Percentiles rank a stretch among this genome's conserved stretches.
Conservation (phyloP, 2,329 filamentous ascomycete genomes). For the Sphaceloma murrayae region DNA sequence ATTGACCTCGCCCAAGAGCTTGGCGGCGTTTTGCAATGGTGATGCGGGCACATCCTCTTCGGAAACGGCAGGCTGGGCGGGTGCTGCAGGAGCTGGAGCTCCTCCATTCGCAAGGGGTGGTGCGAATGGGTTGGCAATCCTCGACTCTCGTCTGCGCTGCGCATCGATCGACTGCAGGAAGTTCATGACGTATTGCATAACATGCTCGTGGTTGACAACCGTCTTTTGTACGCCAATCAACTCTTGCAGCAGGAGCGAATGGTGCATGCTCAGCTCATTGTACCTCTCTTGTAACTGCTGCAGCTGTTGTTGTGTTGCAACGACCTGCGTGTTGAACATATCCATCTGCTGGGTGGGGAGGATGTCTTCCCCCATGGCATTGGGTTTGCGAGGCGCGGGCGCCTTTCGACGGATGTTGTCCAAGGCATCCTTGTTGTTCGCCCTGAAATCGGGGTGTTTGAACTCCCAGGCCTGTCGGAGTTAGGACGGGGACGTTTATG, state of each 20-base stretch:
- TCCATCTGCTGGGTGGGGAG: constrained; percentile 81
- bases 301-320: constrained; percentile 85
- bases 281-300: constrained; percentile 79
- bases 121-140: constrained; percentile 34
- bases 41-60: constrained; percentile 57
- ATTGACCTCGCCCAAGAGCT: constrained; percentile 55
- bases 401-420: constrained; percentile 96
- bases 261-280: constrained; percentile 61
- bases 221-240: constrained; percentile 58
- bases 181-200: constrained; percentile 62
- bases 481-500: constrained; percentile 26
- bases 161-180: constrained; percentile 57
- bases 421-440: constrained; percentile 89
- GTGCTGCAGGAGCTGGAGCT: constrained; percentile 30
- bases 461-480: constrained; percentile 80
- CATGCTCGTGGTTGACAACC: constrained; percentile 60
- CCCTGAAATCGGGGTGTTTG: constrained; percentile 91
- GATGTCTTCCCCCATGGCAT: constrained; percentile 57
- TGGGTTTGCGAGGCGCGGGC: constrained; percentile 72
- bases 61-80: constrained; percentile 33
- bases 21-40: constrained; percentile 57
- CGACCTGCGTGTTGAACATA: constrained; percentile 75
- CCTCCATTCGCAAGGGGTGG: constrained; percentile 24
- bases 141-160: constrained; percentile 53
- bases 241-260: constrained; percentile 56